Evolutionary conservation across 1,284 basidiomycete genomes (phyloP), one percentile per base, ranked within the genome.

Genomic region (Ganoderma leucocontextum): DNA sequence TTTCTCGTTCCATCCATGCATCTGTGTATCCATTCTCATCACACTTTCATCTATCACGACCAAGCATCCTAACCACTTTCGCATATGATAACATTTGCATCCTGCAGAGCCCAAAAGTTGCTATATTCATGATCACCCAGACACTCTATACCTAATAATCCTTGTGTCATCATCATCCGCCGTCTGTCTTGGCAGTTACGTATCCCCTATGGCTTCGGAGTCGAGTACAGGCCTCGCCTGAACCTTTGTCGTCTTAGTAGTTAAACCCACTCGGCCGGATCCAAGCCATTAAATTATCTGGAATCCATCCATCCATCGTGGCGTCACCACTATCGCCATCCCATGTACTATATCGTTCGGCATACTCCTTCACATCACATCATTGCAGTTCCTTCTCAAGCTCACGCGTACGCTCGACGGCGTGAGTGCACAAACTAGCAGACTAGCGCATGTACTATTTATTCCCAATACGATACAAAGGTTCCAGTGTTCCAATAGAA

Each of bases 101-200:
- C 63, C 12, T 44, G 35, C 60, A 60, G 65, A 67, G 65, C 68
- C 68, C 68, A 66, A 72, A 71, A 69, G 67, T 60, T 73, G 74
- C 72, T 75, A 75, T 76, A 75, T 76, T 66, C 71, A 72, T 60
- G 62, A 66, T 55, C 64, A 60, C 53, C 53, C 64, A 63, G 49
- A 73, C 68, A 71, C 25, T 73, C 70, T 73, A 71, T 71, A 73
- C 69, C 61, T 70, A 72, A 68, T 65, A 35, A 59, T 22, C 5
- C 9, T 59, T 25, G 13, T 44, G 6, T 44, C 49, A 29, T 17
- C 62, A 60, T 59, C 60, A 47, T 66, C 59, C 59, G 44, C 17
- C 33, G 33, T 64, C 42, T 22, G n/a, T 66, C 60, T 67, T 72
- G 71, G 65, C 68, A 66, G 64, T 57, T 33, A 44, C 35, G 1